Evolutionary conservation across 176 grass and related monocot species (phyloP).

Genomic region (Saccharum officinarum): DNA sequence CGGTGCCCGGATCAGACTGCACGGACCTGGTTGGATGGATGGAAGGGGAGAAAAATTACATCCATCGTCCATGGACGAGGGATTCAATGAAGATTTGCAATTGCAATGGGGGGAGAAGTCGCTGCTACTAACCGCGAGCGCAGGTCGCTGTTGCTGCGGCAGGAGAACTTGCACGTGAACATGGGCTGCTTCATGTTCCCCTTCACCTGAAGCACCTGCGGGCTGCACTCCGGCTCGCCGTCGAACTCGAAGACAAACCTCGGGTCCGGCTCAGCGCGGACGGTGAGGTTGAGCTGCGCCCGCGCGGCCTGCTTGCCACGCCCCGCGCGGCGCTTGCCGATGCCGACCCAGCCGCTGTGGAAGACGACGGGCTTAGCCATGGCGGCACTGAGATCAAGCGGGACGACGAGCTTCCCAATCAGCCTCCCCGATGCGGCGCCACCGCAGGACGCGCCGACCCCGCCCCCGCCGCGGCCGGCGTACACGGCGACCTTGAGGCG

Average conservation of each 20-base stretch:
- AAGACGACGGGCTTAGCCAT: conserved; percentile 45
- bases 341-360: conserved; percentile 65
- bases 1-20: conserved; percentile 35
- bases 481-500: conserved; percentile 71
- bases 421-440: neutral
- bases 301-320: neutral
- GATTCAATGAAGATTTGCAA: neutral
- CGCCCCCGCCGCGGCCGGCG: conserved; percentile 43
- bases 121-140: conserved; percentile 41
- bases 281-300: conserved; percentile 53
- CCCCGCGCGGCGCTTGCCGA: conserved; percentile 36
- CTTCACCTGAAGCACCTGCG: conserved; percentile 80
- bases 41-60: too few species aligned
- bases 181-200: conserved; percentile 65
- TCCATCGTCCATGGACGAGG: too few species aligned
- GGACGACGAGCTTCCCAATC: conserved; percentile 68
- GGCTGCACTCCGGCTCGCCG: conserved; percentile 76
- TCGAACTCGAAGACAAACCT: conserved; percentile 85
- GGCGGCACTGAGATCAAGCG: conserved; percentile 56
- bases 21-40: conserved; percentile 43
- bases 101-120: neutral
- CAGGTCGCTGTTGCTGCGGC: conserved; percentile 65
- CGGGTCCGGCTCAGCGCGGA: conserved; percentile 70
- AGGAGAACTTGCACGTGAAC: conserved; percentile 95
- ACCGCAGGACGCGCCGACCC: neutral